Conservation (phyloP, 2,329 filamentous ascomycete species). For the Pseudodiploospora longispora region DNA sequence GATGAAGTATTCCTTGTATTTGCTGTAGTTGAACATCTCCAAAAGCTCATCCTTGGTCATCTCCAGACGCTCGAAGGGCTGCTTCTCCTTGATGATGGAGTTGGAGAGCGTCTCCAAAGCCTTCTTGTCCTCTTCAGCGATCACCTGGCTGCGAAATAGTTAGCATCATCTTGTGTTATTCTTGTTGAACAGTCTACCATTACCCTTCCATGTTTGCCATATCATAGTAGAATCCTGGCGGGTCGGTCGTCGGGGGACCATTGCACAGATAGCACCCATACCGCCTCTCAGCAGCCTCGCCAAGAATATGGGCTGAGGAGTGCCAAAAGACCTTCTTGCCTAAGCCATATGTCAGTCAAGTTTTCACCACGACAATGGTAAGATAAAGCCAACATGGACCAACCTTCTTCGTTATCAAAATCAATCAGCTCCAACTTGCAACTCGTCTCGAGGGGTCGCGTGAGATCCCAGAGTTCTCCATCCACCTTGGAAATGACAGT, state of each 20-base stretch:
- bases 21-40: conserved; percentile 95
- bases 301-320: conserved; percentile 90
- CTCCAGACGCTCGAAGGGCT: conserved; percentile 82
- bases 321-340: conserved; percentile 98
- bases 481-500: conserved; percentile 82
- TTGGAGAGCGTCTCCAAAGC: conserved; percentile 72
- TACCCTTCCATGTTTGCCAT: conserved; percentile 57
- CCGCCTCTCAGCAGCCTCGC: conserved; percentile 82
- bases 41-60: conserved; percentile 85
- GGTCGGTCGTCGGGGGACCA: conserved; percentile 78
- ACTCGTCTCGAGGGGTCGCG: conserved; percentile 79
- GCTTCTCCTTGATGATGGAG: conserved; percentile 92
- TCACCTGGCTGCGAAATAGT: conserved; percentile 51
- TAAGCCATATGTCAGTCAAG: conserved; percentile 11
- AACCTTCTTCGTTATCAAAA: conserved; percentile 52
- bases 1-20: conserved; percentile 98
- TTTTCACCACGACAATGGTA: not conserved
- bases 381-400: not conserved
- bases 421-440: conserved; percentile 78
- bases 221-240: conserved; percentile 85
- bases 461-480: conserved; percentile 84
- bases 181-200: not conserved
- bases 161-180: not conserved
- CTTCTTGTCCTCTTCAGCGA: conserved; percentile 76
- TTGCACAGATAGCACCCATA: conserved; percentile 92